phyloP scores from a whole-genome alignment of 2,329 filamentous ascomycete genomes.

The Pestalotiopsis sp. region DNA sequence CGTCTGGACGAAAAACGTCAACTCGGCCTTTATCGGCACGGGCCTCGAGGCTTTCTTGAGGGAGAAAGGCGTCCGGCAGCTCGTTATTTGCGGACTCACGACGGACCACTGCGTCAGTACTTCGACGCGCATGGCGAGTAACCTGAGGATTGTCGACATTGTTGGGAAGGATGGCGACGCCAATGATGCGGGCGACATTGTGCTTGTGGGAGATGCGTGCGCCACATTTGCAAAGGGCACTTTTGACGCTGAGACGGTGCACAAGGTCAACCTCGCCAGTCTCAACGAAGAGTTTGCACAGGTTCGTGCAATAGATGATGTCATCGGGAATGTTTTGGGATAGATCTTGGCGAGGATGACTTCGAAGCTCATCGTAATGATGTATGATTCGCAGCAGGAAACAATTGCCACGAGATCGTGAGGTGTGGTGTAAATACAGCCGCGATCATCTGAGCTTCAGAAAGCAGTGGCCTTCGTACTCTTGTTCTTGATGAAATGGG shows the following conservation, averaged over 20 bases:
- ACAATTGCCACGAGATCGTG: too few relatives aligned
- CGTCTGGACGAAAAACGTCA: slow-evolving; percentile 46
- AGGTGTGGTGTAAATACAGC: too few relatives aligned
- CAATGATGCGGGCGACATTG: slow-evolving; percentile 33
- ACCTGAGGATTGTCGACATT: slow-evolving; percentile 43
- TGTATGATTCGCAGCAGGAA: too few relatives aligned
- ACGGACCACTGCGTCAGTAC: slow-evolving; percentile 55
- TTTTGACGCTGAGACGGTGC: slow-evolving; percentile 48
- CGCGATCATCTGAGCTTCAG: background rate
- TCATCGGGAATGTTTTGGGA: slow-evolving; percentile 19
- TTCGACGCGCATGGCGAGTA: slow-evolving; percentile 48
- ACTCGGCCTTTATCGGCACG: slow-evolving; percentile 50
- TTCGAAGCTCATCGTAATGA: background rate
- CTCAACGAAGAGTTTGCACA: slow-evolving; percentile 48
- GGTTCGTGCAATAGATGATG: slow-evolving; percentile 38
- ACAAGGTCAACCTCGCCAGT: slow-evolving; percentile 46
- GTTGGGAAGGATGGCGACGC: slow-evolving; percentile 30
- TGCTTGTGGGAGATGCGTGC: slow-evolving; percentile 48
- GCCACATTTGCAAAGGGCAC: slow-evolving; percentile 45
- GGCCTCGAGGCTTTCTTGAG: slow-evolving; percentile 40
- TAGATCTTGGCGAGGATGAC: background rate
- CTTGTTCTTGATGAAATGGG: slow-evolving; percentile 37
- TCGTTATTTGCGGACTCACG: slow-evolving; percentile 45
- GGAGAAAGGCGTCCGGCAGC: slow-evolving; percentile 35
- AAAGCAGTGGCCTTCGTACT: background rate